phyloP scores from a whole-genome alignment of 306 rosid genomes.

The Trifolium pratense region DNA sequence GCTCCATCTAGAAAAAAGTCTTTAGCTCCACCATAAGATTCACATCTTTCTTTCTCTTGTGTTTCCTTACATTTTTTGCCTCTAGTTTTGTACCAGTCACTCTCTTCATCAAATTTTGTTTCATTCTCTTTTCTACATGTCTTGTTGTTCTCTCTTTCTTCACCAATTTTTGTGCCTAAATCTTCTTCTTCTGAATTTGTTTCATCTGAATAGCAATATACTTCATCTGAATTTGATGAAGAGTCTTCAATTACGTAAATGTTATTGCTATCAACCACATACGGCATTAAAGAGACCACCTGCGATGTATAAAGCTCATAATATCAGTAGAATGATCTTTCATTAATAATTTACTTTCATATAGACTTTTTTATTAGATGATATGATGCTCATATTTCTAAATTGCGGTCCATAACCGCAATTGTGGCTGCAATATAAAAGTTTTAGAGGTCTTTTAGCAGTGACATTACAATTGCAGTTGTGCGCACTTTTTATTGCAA shows the following conservation, averaged over 20 bases:
- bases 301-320: conserved; percentile 31
- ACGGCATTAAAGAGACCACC: conserved; percentile 47
- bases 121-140: conserved; percentile 3
- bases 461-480: too few species aligned
- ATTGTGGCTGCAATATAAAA: background rate
- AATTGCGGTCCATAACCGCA: background rate
- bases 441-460: background rate
- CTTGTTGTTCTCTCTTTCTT: conserved; percentile 11
- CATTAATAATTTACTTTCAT: conserved; percentile 4
- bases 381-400: background rate
- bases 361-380: too few species aligned
- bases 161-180: background rate
- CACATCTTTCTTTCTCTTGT: conserved; percentile 26
- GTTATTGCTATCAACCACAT: conserved; percentile 17
- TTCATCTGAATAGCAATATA: background rate
- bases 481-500: background rate
- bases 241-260: conserved; percentile 22
- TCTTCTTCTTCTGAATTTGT: conserved; percentile 1
- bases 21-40: conserved; percentile 48
- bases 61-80: background rate
- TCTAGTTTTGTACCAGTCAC: conserved; percentile 1
- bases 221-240: background rate
- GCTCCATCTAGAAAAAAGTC: conserved; percentile 40
- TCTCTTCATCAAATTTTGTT: conserved; percentile 7
- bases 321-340: conserved; percentile 16